These are phyloP conservation scores for Pseudomonodictys pantanalensis DNA, from an alignment of 495 filamentous ascomycete species.

Conservation along the genomic window DNA sequence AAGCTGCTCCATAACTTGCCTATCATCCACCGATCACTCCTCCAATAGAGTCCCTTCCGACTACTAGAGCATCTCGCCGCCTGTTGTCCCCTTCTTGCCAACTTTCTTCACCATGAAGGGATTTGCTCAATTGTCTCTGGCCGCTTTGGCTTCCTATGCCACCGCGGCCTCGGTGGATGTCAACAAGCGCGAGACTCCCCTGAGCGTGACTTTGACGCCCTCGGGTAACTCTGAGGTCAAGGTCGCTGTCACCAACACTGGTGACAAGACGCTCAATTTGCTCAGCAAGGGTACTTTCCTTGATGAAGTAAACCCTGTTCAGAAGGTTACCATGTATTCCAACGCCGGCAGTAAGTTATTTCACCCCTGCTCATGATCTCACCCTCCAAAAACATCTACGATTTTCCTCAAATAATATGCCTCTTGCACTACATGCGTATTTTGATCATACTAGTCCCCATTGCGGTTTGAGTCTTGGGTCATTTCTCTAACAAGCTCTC, in stretches of 20 bases:
- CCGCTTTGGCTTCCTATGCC: conserved; percentile 47
- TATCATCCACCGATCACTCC: conserved; percentile 21
- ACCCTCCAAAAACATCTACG: no score
- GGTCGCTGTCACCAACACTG: conserved; percentile 60
- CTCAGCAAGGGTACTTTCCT: conserved; percentile 63
- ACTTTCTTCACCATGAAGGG: conserved; percentile 25
- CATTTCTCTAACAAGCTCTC: background rate
- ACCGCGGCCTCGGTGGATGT: conserved; percentile 47
- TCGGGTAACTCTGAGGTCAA: conserved; percentile 57
- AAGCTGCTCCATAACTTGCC: background rate
- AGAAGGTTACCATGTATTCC: conserved; percentile 59
- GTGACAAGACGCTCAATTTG: conserved; percentile 53
- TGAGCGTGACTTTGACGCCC: conserved; percentile 54
- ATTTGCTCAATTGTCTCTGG: conserved; percentile 23
- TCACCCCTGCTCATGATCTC: no score
- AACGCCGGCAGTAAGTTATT: conserved; percentile 45
- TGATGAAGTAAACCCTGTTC: conserved; percentile 51
- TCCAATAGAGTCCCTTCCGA: background rate
- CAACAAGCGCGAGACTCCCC: conserved; percentile 44
- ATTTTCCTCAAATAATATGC: no score
- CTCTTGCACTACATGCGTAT: background rate
- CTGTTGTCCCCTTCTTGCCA: background rate
- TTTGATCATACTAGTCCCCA: background rate
- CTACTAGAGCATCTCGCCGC: background rate
- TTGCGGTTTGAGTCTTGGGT: background rate